Base-by-base conservation (phyloP, 768 basidiomycete genomes). In the Russula sp. region DNA sequence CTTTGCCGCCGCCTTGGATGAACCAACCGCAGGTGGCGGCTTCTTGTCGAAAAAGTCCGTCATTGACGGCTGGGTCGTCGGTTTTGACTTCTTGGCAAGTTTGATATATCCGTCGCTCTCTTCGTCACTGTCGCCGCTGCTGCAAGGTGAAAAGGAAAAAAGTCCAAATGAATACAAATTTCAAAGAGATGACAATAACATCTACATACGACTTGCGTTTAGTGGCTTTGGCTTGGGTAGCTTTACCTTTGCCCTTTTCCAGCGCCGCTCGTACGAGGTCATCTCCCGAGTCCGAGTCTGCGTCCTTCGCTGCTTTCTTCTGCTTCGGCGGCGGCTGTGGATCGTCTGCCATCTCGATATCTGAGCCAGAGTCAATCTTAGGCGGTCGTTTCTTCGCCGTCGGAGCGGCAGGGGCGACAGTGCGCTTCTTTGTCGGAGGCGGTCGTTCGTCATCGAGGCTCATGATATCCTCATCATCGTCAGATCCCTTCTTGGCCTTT, bases 131-230 rank as follows among this genome's bases (percentile, higher is more conserved):
- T 65, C 55, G 54, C 18, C 50, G 55, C 57, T 52, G 42, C 46
- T 16, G n/a, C 51, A 50, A 26, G 14, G 11, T 24, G 49, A 14
- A 16, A 26, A 26, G 5, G 48, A 13, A 49, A 13, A 26, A 22
- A 22, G 18, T 22, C 55, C 18, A 42, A 24, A 28, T 9, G 20
- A 10, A 2, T 32, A 28, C 16, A 18, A n/a, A 34, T 50, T 16
- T 11, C 11, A 32, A 36, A 2, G 2, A 34, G 13, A 18, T 2
- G 20, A 22, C 16, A 38, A 18, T 3, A 0, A 51, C n/a, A 61
- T 16, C 3, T 7, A 73, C 78, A 36, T 57, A 87, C 90, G 83
- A 88, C 75, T 91, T 92, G 49, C 89, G 84, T 75, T 92, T 92
- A 50, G 57, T 30, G 18, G 71, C 69, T 20, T 73, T 72, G 69